These are phyloP conservation scores for Chlorella sp. DNA, from an alignment of 139 green algal species.

Conservation along the genomic window DNA sequence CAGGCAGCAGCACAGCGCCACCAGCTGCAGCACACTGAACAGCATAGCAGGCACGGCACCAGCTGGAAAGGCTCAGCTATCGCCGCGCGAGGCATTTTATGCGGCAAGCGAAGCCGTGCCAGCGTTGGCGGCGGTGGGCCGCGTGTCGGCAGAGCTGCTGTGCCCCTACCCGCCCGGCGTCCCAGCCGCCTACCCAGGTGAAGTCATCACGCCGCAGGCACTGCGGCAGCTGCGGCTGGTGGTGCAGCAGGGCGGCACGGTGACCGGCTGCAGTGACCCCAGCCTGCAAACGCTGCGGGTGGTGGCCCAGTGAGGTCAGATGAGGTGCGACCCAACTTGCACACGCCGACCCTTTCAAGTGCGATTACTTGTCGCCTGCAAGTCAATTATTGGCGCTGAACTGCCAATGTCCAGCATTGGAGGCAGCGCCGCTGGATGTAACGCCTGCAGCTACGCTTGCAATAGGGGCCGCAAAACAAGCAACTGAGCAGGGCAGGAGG, in stretches of 20 bases:
- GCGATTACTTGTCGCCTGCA: too few relatives aligned
- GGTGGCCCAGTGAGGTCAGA: background rate
- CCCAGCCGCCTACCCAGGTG: constrained; percentile 80
- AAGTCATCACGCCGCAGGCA: constrained; percentile 53
- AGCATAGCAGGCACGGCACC: background rate
- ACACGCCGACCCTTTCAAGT: too few relatives aligned
- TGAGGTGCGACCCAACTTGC: too few relatives aligned
- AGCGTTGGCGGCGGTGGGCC: constrained; percentile 37
- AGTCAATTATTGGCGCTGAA: too few relatives aligned
- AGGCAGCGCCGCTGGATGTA: too few relatives aligned
- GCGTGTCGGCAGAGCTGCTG: constrained; percentile 78
- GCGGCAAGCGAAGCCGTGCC: constrained; percentile 37
- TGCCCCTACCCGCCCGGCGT: constrained; percentile 93
- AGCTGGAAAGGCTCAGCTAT: constrained; percentile 10
- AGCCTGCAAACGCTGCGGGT: constrained; percentile 54
- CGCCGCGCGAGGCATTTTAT: constrained; percentile 70
- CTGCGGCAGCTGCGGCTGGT: constrained; percentile 52
- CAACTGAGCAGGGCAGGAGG: background rate
- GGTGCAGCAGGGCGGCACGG: constrained; percentile 50
- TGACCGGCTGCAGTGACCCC: constrained; percentile 63
- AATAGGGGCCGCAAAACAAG: background rate
- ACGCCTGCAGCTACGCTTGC: too few relatives aligned
- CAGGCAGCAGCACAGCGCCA: background rate
- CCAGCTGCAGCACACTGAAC: background rate
- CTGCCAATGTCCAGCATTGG: too few relatives aligned